Conservation (phyloP, 495 filamentous ascomycete genomes). For the Aspergillus nidulans region DNA sequence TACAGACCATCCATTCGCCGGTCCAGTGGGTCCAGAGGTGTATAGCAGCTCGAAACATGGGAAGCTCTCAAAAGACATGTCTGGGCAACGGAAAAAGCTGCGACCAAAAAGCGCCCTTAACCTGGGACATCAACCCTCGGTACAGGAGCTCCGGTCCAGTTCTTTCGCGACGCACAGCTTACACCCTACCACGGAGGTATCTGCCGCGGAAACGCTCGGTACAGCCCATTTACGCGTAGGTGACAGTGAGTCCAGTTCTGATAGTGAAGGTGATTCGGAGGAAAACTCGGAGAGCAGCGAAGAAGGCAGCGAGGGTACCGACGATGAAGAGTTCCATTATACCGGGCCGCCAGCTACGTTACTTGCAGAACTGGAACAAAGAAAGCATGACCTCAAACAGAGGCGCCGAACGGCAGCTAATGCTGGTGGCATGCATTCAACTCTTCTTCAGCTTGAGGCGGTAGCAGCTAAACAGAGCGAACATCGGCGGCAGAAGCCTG, state of each 20-base stretch:
- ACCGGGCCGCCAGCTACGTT: conserved; percentile 80
- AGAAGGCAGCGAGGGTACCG: conserved; percentile 30
- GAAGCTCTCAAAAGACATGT: conserved; percentile 18
- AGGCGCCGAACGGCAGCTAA: conserved; percentile 65
- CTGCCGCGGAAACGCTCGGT: conserved; percentile 16
- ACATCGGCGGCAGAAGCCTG: conserved; percentile 64
- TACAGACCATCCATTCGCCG: conserved; percentile 85
- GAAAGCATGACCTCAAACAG: conserved; percentile 77
- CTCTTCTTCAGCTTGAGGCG: conserved; percentile 83
- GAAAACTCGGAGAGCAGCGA: conserved; percentile 13
- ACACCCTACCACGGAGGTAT: conserved; percentile 17
- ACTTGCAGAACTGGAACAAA: conserved; percentile 83
- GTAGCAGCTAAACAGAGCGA: conserved; percentile 83
- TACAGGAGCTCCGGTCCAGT: conserved; percentile 11
- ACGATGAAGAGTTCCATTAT: conserved; percentile 37
- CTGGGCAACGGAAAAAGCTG: conserved; percentile 20
- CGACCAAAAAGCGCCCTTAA: conserved; percentile 22
- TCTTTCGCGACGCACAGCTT: conserved; percentile 8
- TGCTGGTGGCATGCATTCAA: conserved; percentile 76
- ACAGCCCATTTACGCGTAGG: conserved; percentile 18
- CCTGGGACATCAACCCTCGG: conserved; percentile 13
- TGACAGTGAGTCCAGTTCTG: conserved; percentile 20
- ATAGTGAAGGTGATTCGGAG: conserved; percentile 12
- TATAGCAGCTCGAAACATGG: conserved; percentile 47
- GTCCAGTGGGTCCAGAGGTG: conserved; percentile 62